phyloP scores from a whole-genome alignment of 2,329 filamentous ascomycete genomes.

The Ophiocordyceps camponoti-leonardi region DNA sequence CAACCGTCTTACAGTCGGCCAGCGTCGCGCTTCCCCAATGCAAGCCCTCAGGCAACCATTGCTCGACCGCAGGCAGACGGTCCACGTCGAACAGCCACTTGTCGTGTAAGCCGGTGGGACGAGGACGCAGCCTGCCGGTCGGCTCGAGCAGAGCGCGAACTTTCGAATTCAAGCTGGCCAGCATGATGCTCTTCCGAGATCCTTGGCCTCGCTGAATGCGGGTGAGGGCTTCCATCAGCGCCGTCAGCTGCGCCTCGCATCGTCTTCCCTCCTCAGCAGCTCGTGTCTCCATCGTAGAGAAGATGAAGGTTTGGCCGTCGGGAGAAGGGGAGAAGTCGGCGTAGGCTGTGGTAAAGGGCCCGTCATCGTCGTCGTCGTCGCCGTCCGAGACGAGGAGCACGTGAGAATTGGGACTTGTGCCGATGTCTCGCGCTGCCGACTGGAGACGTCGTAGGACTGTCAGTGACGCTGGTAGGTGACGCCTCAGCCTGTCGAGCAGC shows the following conservation, averaged over 20 bases:
- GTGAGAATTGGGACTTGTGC: constrained; percentile 23
- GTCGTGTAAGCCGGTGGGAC: constrained; percentile 19
- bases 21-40: constrained; percentile 33
- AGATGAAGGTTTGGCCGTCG: constrained; percentile 2
- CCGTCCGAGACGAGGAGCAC: constrained; percentile 20
- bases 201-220: constrained; percentile 8
- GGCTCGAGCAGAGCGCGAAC: constrained; percentile 9
- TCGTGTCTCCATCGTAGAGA: not conserved
- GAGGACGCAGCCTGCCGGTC: constrained; percentile 9
- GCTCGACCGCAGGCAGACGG: constrained; percentile 19
- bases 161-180: constrained; percentile 16
- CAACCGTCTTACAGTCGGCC: constrained; percentile 38
- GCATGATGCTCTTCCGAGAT: constrained; percentile 15
- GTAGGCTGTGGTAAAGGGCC: constrained; percentile 37
- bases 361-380: not conserved
- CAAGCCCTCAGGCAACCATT: constrained; percentile 26
- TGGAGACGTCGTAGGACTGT: constrained; percentile 46
- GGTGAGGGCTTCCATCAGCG: constrained; percentile 13
- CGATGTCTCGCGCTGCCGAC: constrained; percentile 26
- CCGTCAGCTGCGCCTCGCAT: constrained; percentile 13
- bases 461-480: constrained; percentile 39
- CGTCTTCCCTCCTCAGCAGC: not conserved
- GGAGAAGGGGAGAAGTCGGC: constrained; percentile 41
- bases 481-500: constrained; percentile 29
- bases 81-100: constrained; percentile 41